A percentile compares a stretch with the other conserved stretches of the same genome.
Evolutionary conservation across 768 basidiomycete species (phyloP).

Genomic region (Lactarius quietus): DNA sequence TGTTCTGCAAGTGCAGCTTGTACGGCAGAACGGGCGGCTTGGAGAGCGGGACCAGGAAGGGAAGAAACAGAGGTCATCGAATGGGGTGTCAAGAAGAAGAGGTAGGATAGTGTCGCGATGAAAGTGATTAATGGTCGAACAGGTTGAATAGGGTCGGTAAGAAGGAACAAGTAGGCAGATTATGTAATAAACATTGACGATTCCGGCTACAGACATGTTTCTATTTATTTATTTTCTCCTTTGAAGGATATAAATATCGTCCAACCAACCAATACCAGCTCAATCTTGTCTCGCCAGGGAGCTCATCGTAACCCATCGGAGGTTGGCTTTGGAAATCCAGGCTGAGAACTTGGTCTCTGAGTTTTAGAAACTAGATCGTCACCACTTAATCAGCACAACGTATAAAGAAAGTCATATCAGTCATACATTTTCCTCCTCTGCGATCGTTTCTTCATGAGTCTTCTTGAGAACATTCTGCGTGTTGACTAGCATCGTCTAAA

Average conservation of each 20-base stretch:
- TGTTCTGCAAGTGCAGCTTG: constrained; percentile 66
- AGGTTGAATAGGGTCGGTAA: not conserved
- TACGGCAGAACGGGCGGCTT: constrained; percentile 77
- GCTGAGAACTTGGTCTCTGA: constrained; percentile 22
- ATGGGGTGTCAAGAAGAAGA: not conserved
- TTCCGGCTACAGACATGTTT: not conserved
- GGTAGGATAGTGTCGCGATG: not conserved
- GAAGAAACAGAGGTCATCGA: constrained; percentile 42
- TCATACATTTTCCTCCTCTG: constrained; percentile 55
- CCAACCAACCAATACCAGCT: not conserved
- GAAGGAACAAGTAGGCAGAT: not conserved
- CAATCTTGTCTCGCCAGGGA: constrained; percentile 8
- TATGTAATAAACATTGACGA: not conserved
- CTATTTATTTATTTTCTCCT: not conserved
- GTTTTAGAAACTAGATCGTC: constrained; percentile 25
- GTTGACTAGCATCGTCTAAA: constrained; percentile 64
- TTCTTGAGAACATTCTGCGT: constrained; percentile 56
- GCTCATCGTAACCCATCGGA: constrained; percentile 11
- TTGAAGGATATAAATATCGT: not conserved
- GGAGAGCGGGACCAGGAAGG: constrained; percentile 63
- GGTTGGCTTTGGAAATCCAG: constrained; percentile 12
- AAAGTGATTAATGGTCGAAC: not conserved
- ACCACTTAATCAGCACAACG: not conserved
- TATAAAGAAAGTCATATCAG: not conserved
- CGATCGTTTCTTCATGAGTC: constrained; percentile 46